A percentile compares a stretch with the other conserved stretches of the same genome.
phyloP scores from a whole-genome alignment of 805 yeast genomes.

The Saccharomycopsis sp. region DNA sequence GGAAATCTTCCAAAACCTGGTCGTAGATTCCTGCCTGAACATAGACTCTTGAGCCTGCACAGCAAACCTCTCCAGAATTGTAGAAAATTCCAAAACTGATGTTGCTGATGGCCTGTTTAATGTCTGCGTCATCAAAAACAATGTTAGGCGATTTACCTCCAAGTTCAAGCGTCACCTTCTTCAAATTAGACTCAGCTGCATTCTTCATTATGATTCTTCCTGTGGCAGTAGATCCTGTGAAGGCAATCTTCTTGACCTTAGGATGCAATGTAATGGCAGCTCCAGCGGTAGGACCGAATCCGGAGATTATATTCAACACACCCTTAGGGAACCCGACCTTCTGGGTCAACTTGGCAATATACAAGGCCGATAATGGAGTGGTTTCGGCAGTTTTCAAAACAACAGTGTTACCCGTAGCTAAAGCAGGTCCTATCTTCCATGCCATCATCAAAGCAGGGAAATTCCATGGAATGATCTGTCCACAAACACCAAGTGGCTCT shows the following conservation, averaged over 20 bases:
- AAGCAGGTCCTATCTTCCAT: slow-evolving; percentile 91
- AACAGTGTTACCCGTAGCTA: slow-evolving; percentile 83
- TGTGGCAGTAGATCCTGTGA: slow-evolving; percentile 92
- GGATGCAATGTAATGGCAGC: slow-evolving; percentile 71
- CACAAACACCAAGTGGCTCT: slow-evolving; percentile 93
- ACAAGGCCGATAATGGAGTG: slow-evolving; percentile 83
- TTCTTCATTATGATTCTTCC: slow-evolving; percentile 77
- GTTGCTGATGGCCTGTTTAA: slow-evolving; percentile 67
- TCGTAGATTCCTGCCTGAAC: slow-evolving; percentile 83
- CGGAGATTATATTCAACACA: slow-evolving; percentile 79
- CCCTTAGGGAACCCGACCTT: slow-evolving; percentile 90
- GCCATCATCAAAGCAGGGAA: slow-evolving; percentile 90
- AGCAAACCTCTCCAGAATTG: slow-evolving; percentile 94
- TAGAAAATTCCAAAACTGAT: slow-evolving; percentile 78
- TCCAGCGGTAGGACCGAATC: slow-evolving; percentile 83
- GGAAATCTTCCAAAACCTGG: slow-evolving; percentile 56
- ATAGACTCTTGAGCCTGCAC: slow-evolving; percentile 88
- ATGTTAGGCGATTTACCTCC: slow-evolving; percentile 96
- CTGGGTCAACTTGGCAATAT: slow-evolving; percentile 56
- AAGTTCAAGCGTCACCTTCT: slow-evolving; percentile 87
- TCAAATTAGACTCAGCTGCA: slow-evolving; percentile 75
- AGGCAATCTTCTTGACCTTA: slow-evolving; percentile 80
- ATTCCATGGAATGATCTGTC: slow-evolving; percentile 95
- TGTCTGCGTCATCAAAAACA: slow-evolving; percentile 77
- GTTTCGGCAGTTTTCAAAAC: slow-evolving; percentile 88